Conservation (phyloP, 2,329 filamentous ascomycete genomes). For the Colletotrichum cuscutae region DNA sequence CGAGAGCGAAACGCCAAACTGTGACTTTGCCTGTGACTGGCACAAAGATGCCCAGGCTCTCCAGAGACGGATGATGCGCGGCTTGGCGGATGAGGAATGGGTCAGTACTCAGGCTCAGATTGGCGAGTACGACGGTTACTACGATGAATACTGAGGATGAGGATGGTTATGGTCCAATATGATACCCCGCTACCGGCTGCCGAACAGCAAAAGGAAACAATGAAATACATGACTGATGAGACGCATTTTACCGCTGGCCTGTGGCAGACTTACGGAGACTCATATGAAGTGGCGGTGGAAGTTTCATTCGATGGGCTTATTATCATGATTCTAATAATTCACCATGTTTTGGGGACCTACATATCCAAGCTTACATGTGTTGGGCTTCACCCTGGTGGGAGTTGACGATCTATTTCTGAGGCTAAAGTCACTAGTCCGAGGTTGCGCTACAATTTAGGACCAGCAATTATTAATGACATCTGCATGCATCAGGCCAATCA, state of each 20-base stretch:
- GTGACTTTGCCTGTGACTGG: constrained; percentile 82
- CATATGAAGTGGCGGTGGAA: not conserved
- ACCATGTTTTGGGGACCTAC: too few species aligned
- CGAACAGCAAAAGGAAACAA: not conserved
- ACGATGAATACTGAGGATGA: constrained; percentile 52
- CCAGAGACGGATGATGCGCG: constrained; percentile 64
- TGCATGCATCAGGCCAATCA: not conserved
- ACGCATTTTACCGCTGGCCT: not conserved
- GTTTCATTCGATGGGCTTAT: not conserved
- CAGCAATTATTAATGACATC: not conserved
- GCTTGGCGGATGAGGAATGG: constrained; percentile 70
- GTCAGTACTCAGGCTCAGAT: constrained; percentile 71
- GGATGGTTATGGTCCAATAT: not conserved
- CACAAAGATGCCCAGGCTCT: constrained; percentile 75
- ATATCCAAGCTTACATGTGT: too few species aligned
- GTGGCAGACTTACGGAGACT: not conserved
- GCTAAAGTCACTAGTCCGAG: not conserved
- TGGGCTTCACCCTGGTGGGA: too few species aligned
- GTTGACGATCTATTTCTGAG: not conserved
- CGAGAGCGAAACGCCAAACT: constrained; percentile 67
- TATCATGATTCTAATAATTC: too few species aligned
- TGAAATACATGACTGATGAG: not conserved
- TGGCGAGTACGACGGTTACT: constrained; percentile 66
- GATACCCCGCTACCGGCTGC: not conserved
- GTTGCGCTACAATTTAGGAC: not conserved